Percentiles rank a stretch among this genome's conserved stretches.
phyloP scores from a whole-genome alignment of 768 basidiomycete genomes.

The Mycena maculata region DNA sequence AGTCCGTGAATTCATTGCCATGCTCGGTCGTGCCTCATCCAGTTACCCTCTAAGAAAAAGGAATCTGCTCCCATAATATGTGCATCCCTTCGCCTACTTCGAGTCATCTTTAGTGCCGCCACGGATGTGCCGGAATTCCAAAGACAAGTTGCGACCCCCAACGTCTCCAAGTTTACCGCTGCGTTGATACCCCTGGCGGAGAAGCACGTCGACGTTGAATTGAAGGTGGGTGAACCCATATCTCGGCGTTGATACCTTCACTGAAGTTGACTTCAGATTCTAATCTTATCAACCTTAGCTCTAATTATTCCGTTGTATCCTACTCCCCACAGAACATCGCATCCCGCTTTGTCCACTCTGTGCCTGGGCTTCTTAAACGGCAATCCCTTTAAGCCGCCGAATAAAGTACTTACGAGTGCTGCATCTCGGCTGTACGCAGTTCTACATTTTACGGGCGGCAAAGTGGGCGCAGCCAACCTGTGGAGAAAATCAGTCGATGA shows the following conservation, averaged over 20 bases:
- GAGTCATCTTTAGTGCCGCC: slow-evolving; percentile 69
- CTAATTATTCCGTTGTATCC: slow-evolving; percentile 76
- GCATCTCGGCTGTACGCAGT: slow-evolving; percentile 70
- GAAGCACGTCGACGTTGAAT: slow-evolving; percentile 58
- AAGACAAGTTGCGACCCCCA: slow-evolving; percentile 78
- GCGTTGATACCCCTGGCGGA: slow-evolving; percentile 69
- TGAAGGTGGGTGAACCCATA: slow-evolving; percentile 59
- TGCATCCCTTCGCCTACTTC: slow-evolving; percentile 72
- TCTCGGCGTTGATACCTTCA: neutral
- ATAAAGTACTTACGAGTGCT: slow-evolving; percentile 53
- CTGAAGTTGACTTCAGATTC: slow-evolving; percentile 47
- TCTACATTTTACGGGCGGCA: slow-evolving; percentile 81
- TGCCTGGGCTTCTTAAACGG: slow-evolving; percentile 70
- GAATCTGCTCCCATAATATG: slow-evolving; percentile 71
- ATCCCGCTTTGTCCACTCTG: slow-evolving; percentile 62
- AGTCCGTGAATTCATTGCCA: slow-evolving; percentile 61
- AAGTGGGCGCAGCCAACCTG: slow-evolving; percentile 74
- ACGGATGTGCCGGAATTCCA: slow-evolving; percentile 81
- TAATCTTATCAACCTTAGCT: slow-evolving; percentile 61
- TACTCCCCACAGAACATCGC: slow-evolving; percentile 68
- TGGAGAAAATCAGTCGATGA: slow-evolving; percentile 86
- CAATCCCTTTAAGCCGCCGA: slow-evolving; percentile 55
- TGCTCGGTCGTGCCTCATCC: slow-evolving; percentile 38
- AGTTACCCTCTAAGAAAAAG: slow-evolving; percentile 64
- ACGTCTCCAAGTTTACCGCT: slow-evolving; percentile 75